A percentile compares a stretch with the other conserved stretches of the same genome.
These are phyloP conservation scores for Smittium culicis DNA, from an alignment of 371 early-diverging fungal species.

Conservation along the genomic window DNA sequence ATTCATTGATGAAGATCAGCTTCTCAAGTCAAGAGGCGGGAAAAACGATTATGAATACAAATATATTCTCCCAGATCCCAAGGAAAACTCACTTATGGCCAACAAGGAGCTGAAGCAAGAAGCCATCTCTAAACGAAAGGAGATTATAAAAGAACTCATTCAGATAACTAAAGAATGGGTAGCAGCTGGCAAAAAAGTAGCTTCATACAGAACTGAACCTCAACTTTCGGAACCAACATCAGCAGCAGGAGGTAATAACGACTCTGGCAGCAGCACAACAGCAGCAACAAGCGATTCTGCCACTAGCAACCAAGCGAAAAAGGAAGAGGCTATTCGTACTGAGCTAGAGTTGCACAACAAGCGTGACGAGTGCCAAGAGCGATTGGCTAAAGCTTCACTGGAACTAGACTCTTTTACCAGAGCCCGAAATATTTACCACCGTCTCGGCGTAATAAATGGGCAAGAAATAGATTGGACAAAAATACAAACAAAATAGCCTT, in stretches of 20 bases:
- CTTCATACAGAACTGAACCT: neutral
- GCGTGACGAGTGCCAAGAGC: slow-evolving; percentile 16
- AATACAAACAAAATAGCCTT: slow-evolving; percentile 14
- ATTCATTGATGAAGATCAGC: slow-evolving; percentile 38
- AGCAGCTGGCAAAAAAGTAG: slow-evolving; percentile 14
- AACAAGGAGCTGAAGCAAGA: slow-evolving; percentile 18
- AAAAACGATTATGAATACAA: slow-evolving; percentile 22
- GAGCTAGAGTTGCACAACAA: slow-evolving; percentile 16
- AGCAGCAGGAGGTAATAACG: slow-evolving; percentile 1
- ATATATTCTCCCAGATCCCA: slow-evolving; percentile 21
- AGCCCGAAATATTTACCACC: slow-evolving; percentile 23
- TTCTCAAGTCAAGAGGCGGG: slow-evolving; percentile 33
- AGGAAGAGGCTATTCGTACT: slow-evolving; percentile 11
- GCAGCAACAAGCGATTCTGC: neutral
- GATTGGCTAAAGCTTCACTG: slow-evolving; percentile 9
- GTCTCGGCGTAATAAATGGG: slow-evolving; percentile 21
- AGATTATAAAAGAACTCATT: slow-evolving; percentile 16
- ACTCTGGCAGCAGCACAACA: neutral
- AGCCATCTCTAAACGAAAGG: slow-evolving; percentile 13
- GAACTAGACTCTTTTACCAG: slow-evolving; percentile 27
- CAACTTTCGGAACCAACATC: no score
- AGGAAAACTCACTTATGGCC: slow-evolving; percentile 31
- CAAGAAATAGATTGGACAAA: slow-evolving; percentile 26
- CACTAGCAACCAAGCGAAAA: slow-evolving; percentile 14
- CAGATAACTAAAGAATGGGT: slow-evolving; percentile 25